Percentiles rank a stretch among this genome's conserved stretches.
Conservation (phyloP, 768 basidiomycete species). For the Gymnopilus junonius region DNA sequence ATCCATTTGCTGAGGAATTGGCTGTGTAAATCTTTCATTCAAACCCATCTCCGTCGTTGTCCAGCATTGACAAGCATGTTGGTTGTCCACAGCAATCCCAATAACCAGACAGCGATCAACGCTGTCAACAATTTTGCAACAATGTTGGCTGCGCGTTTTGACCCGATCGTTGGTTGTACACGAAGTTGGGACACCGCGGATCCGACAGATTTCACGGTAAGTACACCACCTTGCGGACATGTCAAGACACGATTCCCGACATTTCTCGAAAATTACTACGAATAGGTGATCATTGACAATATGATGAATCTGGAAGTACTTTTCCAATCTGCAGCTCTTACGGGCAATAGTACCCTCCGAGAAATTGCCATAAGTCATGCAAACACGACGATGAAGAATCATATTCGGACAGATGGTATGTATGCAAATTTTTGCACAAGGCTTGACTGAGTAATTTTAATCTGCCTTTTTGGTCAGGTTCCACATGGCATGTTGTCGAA, state of each 20-base stretch:
- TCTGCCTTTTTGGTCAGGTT: slow-evolving; percentile 34
- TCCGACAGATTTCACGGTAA: slow-evolving; percentile 62
- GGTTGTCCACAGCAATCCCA: slow-evolving; percentile 49
- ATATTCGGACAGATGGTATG: slow-evolving; percentile 66
- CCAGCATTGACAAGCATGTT: background rate
- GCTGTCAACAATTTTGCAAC: slow-evolving; percentile 62
- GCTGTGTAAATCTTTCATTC: slow-evolving; percentile 50
- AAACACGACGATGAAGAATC: slow-evolving; percentile 67
- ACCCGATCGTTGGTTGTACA: slow-evolving; percentile 64
- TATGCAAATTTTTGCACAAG: background rate
- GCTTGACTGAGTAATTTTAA: slow-evolving; percentile 1
- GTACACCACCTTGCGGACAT: slow-evolving; percentile 9
- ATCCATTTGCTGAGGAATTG: slow-evolving; percentile 68
- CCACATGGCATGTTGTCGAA: slow-evolving; percentile 65
- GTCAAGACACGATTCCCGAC: background rate
- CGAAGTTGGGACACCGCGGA: slow-evolving; percentile 72
- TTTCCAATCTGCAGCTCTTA: slow-evolving; percentile 61
- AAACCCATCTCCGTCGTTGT: background rate
- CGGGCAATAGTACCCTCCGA: slow-evolving; percentile 59
- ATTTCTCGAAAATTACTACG: background rate
- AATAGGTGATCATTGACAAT: slow-evolving; percentile 73
- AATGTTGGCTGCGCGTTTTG: slow-evolving; percentile 61
- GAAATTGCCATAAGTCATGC: slow-evolving; percentile 69
- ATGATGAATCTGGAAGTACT: slow-evolving; percentile 81
- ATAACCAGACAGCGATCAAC: slow-evolving; percentile 56